Conservation (phyloP, 2,329 filamentous ascomycete genomes). For the Chrysosporium queenslandicum region DNA sequence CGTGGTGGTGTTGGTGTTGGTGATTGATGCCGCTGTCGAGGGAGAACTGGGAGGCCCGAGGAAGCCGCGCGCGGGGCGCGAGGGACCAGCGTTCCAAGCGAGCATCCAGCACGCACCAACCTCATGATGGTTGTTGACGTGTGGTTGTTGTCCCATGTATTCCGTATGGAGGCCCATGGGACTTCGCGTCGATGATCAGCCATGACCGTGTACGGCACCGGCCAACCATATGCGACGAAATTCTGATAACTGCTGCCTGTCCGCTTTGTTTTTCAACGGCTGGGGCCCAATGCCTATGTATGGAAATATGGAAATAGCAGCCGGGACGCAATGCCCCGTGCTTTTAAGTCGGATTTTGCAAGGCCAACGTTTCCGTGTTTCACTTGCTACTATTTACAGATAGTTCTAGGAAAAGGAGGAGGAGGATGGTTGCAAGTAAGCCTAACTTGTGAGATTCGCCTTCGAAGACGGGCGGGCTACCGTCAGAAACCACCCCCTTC, state of each 20-base stretch:
- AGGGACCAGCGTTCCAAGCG: constrained; percentile 7
- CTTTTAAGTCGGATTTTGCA: background rate
- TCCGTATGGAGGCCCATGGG: background rate
- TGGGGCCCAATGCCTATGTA: background rate
- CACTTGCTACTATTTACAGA: no score
- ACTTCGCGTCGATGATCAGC: constrained; percentile 1
- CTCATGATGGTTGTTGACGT: constrained; percentile 8
- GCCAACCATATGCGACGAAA: background rate
- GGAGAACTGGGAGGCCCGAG: constrained; percentile 8
- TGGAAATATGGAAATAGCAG: background rate
- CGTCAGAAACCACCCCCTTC: no score
- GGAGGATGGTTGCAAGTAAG: no score
- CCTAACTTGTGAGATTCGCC: no score
- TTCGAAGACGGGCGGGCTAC: no score
- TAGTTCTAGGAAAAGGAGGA: no score
- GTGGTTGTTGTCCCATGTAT: constrained; percentile 1
- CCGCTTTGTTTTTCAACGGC: background rate
- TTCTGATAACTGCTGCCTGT: background rate
- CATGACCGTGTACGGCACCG: background rate
- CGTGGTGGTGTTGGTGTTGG: background rate
- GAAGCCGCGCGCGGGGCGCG: constrained; percentile 4
- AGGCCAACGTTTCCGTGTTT: no score
- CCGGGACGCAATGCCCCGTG: background rate
- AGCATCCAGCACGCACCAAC: constrained; percentile 7
- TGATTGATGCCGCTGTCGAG: constrained; percentile 4